Conservation (phyloP, 176 grass and related monocot species). For the Ananas comosus region DNA sequence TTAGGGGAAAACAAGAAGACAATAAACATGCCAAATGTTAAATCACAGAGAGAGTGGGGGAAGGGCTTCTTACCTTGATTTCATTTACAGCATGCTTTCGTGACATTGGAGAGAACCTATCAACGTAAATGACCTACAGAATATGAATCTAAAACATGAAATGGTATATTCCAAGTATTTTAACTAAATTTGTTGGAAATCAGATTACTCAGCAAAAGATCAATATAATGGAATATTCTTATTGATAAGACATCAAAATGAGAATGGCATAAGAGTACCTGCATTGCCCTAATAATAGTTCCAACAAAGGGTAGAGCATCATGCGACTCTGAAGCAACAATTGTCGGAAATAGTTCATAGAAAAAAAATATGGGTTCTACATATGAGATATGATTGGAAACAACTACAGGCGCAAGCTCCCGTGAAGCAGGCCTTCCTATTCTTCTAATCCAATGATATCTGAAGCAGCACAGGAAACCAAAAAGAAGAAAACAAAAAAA, state of each 20-base stretch:
- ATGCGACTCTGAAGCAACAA: slow-evolving; percentile 93
- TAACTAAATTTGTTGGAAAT: slow-evolving; percentile 10
- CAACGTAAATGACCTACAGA: slow-evolving; percentile 95
- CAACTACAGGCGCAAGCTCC: slow-evolving; percentile 80
- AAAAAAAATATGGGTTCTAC: slow-evolving; percentile 93
- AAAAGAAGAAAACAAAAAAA: background rate
- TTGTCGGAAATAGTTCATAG: slow-evolving; percentile 93
- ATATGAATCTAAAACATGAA: background rate
- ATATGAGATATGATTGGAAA: slow-evolving; percentile 97
- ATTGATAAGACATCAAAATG: background rate
- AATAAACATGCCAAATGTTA: background rate
- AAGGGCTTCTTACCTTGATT: slow-evolving; percentile 69
- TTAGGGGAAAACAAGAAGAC: background rate
- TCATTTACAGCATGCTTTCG: slow-evolving; percentile 88
- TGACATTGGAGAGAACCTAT: slow-evolving; percentile 86
- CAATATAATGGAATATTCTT: slow-evolving; percentile 4
- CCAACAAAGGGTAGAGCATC: slow-evolving; percentile 92
- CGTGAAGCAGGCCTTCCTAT: slow-evolving; percentile 91
- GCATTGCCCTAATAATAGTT: slow-evolving; percentile 97
- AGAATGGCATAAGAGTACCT: slow-evolving; percentile 33
- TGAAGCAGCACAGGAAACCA: slow-evolving; percentile 20
- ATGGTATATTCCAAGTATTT: no score
- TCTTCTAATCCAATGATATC: slow-evolving; percentile 86
- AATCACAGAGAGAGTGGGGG: background rate
- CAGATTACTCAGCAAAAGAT: slow-evolving; percentile 11